Evolutionary conservation across 805 yeast species (phyloP), one percentile per base, ranked within the genome.

Genomic region (Saccharomyces mikatae): DNA sequence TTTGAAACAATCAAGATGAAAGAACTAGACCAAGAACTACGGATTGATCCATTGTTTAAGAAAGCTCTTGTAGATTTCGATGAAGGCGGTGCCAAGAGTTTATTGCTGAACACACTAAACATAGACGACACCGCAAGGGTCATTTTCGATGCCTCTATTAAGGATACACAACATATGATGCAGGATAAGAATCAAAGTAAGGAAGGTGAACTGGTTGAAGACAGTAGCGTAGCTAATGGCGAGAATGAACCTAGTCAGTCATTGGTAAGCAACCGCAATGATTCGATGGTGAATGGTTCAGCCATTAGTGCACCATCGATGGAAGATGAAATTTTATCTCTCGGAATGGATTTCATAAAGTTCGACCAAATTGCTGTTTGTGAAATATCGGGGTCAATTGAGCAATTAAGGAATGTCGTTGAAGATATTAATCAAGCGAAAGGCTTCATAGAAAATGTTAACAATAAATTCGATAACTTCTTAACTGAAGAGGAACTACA

Each of bases 41-140:
- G 77, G 36, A 82, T 85, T 41, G 92, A 87, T 68, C 92, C 92
- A 0, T 72, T 87, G 29, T 87, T 87, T 68, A 85, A 84, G 60
- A 84, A 83, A 62, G 86, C 89, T 0, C 71, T 86, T 50, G 82
- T 89, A 0, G 91, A 86, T 52, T 86, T 86, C 61, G 94, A 87
- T 66, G 92, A 86, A 71, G 91, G 91, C 44, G 92, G 94, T 2
- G 84, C 92, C 6, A 86, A 84, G 63, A 80, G 87, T 56, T 71
- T 87, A 50, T 68, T 86, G 47, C 65, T 84, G 57, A 86, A 86
- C 58, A 80, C 87, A 0, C 74, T 86, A 48, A 75, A 76, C 56
- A 73, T 82, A 14, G 84, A 85, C 60, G 54, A 66, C 0, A 62
- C 76, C 0, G 80, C 82, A 0, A 69, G 85, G 60, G 82, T 86